Evolutionary conservation across 805 yeast species (phyloP), one percentile per base, ranked within the genome.

Genomic region (Lipomyces kockii): DNA sequence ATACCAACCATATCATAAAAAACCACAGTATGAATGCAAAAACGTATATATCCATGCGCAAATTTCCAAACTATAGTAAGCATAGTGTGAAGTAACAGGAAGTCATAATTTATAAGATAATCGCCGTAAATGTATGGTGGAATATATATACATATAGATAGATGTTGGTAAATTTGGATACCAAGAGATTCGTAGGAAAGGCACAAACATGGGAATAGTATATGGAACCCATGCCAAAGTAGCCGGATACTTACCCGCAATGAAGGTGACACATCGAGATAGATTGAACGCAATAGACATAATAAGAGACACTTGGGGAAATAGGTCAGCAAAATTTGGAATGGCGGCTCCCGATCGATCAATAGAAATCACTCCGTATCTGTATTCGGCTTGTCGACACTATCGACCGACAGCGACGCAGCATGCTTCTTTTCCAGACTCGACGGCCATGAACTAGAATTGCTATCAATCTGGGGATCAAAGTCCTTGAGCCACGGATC

Each of bases 401-500:
- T 27, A 22, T 25, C 61, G 27, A 20, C 61, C 34, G 46, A 58
- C 11, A 12, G 20, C 32, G 52, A 58, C 52, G 14, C 8, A 46
- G n/a, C 20, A 17, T 35, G 46, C 14, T 58, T 43, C 20, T 46
- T 20, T 12, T 58, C 39, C 52, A 25, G 14, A 14, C 20, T 8
- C 4, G 22, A 29, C 34, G 25, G 29, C 51, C 61, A 32, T 43
- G 53, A 20, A 58, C 29, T 39, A 25, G 53, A 20, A 22, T 32
- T 20, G n/a, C 22, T 37, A 46, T 57, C 46, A 32, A 27, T 7
- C 27, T 37, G 49, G 52, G 32, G n/a, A 17, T 59, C 60, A 34
- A 43, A 65, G 4, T 60, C 69, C n/a, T 61, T 51, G 32, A 89
- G 75, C 97, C 98, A 93, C n/a, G 78, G 80, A 76, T 91, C 91